These are phyloP conservation scores for Epichloe coenophiala DNA, from an alignment of 2,329 filamentous ascomycete species.

Conservation along the genomic window DNA sequence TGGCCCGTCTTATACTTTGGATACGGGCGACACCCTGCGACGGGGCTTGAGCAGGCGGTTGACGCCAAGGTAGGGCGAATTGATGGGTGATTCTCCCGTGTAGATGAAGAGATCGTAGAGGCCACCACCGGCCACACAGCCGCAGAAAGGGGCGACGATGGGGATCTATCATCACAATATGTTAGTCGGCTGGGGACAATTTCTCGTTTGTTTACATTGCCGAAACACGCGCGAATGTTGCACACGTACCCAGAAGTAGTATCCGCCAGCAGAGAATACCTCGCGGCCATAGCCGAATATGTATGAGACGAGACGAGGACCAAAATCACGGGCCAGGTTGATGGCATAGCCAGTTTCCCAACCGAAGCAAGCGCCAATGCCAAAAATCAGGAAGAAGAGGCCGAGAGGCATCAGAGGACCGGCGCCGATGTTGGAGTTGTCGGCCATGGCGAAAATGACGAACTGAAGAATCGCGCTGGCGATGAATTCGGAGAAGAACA, in stretches of 20 bases:
- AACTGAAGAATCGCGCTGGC: constrained; percentile 57
- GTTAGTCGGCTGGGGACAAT: constrained; percentile 4
- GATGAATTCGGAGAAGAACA: constrained; percentile 62
- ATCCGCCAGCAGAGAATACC: constrained; percentile 53
- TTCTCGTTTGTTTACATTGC: not conserved
- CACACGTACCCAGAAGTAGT: constrained; percentile 56
- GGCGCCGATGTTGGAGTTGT: constrained; percentile 41
- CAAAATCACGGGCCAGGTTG: constrained; percentile 60
- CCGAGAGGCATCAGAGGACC: constrained; percentile 42
- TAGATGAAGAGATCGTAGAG: constrained; percentile 57
- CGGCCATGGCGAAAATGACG: constrained; percentile 55
- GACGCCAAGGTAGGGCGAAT: constrained; percentile 53
- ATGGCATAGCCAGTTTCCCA: constrained; percentile 69
- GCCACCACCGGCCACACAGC: constrained; percentile 49
- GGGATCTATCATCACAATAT: constrained; percentile 41
- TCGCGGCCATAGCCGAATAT: constrained; percentile 53
- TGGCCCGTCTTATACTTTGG: constrained; percentile 9
- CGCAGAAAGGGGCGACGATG: constrained; percentile 57
- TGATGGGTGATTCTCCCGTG: constrained; percentile 56
- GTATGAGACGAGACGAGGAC: constrained; percentile 52
- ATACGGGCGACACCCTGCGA: constrained; percentile 21
- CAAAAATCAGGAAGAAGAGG: constrained; percentile 61
- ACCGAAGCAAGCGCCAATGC: constrained; percentile 58
- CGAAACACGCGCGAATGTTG: not conserved
- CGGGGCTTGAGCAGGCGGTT: constrained; percentile 30